These are phyloP conservation scores for Baorangia bicolor DNA, from an alignment of 768 basidiomycete species.

Conservation along the genomic window DNA sequence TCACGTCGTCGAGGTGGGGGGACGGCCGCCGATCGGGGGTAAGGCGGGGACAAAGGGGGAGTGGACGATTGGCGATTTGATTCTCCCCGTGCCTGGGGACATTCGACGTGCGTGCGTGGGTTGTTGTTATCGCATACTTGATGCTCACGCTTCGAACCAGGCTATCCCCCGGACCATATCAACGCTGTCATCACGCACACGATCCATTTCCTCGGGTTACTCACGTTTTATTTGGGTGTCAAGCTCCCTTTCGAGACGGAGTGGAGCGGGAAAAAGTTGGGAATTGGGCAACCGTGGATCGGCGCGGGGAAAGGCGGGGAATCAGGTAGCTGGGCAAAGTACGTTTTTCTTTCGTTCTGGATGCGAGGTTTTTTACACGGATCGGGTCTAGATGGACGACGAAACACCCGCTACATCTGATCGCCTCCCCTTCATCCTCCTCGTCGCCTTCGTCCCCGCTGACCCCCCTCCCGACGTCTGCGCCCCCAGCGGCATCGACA, in stretches of 20 bases:
- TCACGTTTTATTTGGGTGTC: slow-evolving; percentile 81
- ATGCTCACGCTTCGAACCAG: too few relatives aligned
- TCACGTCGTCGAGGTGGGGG: slow-evolving; percentile 78
- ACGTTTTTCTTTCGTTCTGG: slow-evolving; percentile 8
- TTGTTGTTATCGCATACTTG: too few relatives aligned
- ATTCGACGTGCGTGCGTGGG: slow-evolving; percentile 61
- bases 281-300: slow-evolving; percentile 77
- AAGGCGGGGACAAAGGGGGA: slow-evolving; percentile 77
- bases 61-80: slow-evolving; percentile 81
- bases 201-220: slow-evolving; percentile 73
- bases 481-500: slow-evolving; percentile 3
- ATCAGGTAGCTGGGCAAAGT: slow-evolving; percentile 73
- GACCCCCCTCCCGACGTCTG: slow-evolving; percentile 16
- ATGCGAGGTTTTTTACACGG: background rate
- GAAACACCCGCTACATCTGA: slow-evolving; percentile 66
- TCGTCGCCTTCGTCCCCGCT: slow-evolving; percentile 35
- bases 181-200: slow-evolving; percentile 85
- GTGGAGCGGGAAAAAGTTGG: slow-evolving; percentile 70
- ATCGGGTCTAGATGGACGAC: slow-evolving; percentile 53
- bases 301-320: slow-evolving; percentile 67
- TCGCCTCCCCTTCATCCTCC: slow-evolving; percentile 39
- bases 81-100: slow-evolving; percentile 81
- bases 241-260: slow-evolving; percentile 78
- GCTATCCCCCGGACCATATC: slow-evolving; percentile 83
- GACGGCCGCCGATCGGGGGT: slow-evolving; percentile 70